Evolutionary conservation across 2,329 filamentous ascomycete species (phyloP), one percentile per base, ranked within the genome.

Genomic region (Cladobotryum mycophilum): DNA sequence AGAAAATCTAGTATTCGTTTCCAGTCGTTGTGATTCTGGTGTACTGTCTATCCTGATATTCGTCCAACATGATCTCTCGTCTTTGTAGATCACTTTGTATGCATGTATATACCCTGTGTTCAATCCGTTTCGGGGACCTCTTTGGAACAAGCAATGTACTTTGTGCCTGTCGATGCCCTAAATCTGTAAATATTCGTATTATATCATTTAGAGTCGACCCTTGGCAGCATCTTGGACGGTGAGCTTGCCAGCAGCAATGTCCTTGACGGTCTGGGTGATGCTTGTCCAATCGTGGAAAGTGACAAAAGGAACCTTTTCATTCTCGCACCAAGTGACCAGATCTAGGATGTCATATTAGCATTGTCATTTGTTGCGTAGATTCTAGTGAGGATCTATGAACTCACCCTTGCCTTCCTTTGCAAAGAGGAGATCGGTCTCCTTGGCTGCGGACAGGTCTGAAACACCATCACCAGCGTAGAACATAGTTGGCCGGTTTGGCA

Each of bases 381-480:
- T 38, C 5, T 17, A n/a, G 36, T 5, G 36, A 38, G 36, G 12
- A 38, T 38, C 36, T 40, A 18, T 43, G 12, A 35, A 63, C 76
- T 60, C 73, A 89, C 87, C 88, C 67, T 89, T 84, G 18, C 89
- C 92, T 57, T 87, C 85, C 77, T 96, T 96, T 48, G 92, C 92
- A 64, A 97, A 97, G 35, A 97, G 76, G 48, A 97, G 72, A 67
- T 97, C 90, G 2, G 91, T 96, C 75, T 97, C 91, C 60, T 86
- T 84, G 3, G 93, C 92, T 8, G 92, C 93, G 22, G 88, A 95
- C 47, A 97, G 76, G 66, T 97, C 92, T 3, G 88, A 95, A 4
- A 96, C 89, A 45, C 92, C 92, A 61, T 97, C 92, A 52, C 93
- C 93, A 33, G 93, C 92, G 63, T 99, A 99, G 68, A 97, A 89